phyloP scores from a whole-genome alignment of 1,284 basidiomycete genomes.

The Malassezia yamatoensis region DNA sequence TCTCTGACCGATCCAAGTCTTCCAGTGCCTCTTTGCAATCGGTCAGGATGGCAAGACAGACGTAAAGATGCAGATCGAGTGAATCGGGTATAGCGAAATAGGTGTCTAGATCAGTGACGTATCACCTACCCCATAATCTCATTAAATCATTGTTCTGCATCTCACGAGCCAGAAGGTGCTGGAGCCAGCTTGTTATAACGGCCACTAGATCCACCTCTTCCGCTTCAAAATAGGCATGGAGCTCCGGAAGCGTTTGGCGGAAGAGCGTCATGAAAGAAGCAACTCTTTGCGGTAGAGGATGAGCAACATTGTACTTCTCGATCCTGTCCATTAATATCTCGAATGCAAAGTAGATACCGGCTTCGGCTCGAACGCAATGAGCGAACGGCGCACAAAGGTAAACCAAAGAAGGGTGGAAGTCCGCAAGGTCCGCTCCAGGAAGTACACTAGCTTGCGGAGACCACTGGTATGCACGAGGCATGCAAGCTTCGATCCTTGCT shows the following conservation, averaged over 20 bases:
- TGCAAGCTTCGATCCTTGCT: slow-evolving; percentile 16
- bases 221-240: slow-evolving; percentile 48
- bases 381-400: slow-evolving; percentile 46
- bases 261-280: slow-evolving; percentile 47
- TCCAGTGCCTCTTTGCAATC: slow-evolving; percentile 47
- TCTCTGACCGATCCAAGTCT: slow-evolving; percentile 46
- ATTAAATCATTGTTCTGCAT: slow-evolving; percentile 43
- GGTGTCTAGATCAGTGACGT: slow-evolving; percentile 22
- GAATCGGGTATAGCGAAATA: slow-evolving; percentile 45
- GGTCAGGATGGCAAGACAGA: slow-evolving; percentile 47
- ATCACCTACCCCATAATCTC: slow-evolving; percentile 37
- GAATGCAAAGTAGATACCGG: slow-evolving; percentile 49
- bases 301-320: slow-evolving; percentile 20
- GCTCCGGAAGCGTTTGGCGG: slow-evolving; percentile 43
- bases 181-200: slow-evolving; percentile 43
- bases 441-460: slow-evolving; percentile 18
- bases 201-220: slow-evolving; percentile 46
- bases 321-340: slow-evolving; percentile 43
- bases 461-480: slow-evolving; percentile 36
- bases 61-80: slow-evolving; percentile 46
- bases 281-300: slow-evolving; percentile 37
- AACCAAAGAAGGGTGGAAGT: slow-evolving; percentile 44
- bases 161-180: slow-evolving; percentile 42
- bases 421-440: slow-evolving; percentile 8
- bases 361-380: slow-evolving; percentile 44